Base-by-base conservation (phyloP, 345 rosid species). In the Zanthoxylum bungeanum region DNA sequence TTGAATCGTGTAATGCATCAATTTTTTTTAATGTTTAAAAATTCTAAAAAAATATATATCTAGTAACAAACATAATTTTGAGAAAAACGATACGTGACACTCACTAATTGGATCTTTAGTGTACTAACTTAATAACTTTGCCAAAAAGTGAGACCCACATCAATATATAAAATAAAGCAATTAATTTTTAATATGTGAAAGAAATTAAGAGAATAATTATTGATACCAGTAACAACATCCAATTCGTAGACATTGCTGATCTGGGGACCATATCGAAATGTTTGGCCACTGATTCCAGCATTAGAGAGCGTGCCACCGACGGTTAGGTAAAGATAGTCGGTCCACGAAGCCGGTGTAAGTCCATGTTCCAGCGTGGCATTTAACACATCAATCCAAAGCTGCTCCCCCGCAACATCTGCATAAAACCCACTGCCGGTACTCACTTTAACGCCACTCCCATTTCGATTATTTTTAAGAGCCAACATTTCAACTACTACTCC, bases 261-360 rank as follows among this genome's bases (percentile, higher is more conserved):
- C 79, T 92, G 99, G 33, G 99, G 99, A 37, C 99, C 98, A n/a
- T 79, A 81, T 9, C 91, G 88, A 77, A 92, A 95, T 9, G 83
- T 83, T 49, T 89, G 93, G n/a, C 99, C 99, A 14, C 99, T 82
- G 17, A 95, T 95, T 67, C 99, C 99, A 7, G 91, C 98, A 56
- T 95, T 92, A 11, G 98, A 91, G 44, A 95, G 93, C 3, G 99
- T 95, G 33, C 99, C 99, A 4, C 98, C 99, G 2, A 92, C 93
- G 30, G 85, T 92, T 12, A 95, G 85, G 78, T 92, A 83, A 85
- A 95, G 73, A 64, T 89, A 95, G 66, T 95, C 99, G 1, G 99
- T 89, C 90, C 91, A 95, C 12, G 97, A 80, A 44, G 79, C 81
- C 30, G 99, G 97, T 40, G 97, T 76, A 55, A 92, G 75, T 31